Conservation (phyloP, 305 asterid species). For the Lippia alba region DNA sequence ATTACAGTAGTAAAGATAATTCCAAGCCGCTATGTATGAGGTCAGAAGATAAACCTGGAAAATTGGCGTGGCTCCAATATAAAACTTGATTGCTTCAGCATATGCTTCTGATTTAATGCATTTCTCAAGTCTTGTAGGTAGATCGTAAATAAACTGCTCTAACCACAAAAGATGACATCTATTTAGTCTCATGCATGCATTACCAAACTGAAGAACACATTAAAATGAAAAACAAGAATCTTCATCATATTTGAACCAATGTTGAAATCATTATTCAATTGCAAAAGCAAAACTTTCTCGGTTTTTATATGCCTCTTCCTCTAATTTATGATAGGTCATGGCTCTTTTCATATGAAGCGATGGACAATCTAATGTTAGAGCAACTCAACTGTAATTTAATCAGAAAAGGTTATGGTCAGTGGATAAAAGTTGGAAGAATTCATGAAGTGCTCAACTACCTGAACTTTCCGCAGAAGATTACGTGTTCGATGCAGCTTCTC, state of each 20-base stretch:
- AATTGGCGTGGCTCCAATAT: constrained; percentile 94
- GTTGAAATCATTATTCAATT: constrained; percentile 1
- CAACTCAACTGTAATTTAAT: not conserved
- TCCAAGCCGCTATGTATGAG: constrained; percentile 9
- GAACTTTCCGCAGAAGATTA: constrained; percentile 91
- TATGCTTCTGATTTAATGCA: constrained; percentile 94
- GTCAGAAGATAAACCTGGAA: constrained; percentile 64
- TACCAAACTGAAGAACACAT: constrained; percentile 34
- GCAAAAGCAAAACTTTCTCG: not conserved
- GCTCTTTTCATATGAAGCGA: constrained; percentile 24
- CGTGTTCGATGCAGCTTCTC: constrained; percentile 96
- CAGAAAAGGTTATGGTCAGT: not conserved
- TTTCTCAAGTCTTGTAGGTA: constrained; percentile 88
- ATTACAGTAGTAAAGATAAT: constrained; percentile 23
- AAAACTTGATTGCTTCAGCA: constrained; percentile 92
- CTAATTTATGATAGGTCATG: constrained; percentile 15
- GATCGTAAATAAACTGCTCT: constrained; percentile 96
- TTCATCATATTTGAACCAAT: constrained; percentile 18
- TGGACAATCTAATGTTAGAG: constrained; percentile 19
- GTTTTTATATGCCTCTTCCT: constrained; percentile 3
- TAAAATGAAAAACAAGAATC: constrained; percentile 12
- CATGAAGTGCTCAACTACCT: constrained; percentile 55
- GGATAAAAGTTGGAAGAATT: constrained; percentile 18
- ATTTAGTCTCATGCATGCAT: constrained; percentile 42
- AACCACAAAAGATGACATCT: constrained; percentile 47